phyloP scores from a whole-genome alignment of 2,329 filamentous ascomycete species.

The Diaporthe citriasiana region DNA sequence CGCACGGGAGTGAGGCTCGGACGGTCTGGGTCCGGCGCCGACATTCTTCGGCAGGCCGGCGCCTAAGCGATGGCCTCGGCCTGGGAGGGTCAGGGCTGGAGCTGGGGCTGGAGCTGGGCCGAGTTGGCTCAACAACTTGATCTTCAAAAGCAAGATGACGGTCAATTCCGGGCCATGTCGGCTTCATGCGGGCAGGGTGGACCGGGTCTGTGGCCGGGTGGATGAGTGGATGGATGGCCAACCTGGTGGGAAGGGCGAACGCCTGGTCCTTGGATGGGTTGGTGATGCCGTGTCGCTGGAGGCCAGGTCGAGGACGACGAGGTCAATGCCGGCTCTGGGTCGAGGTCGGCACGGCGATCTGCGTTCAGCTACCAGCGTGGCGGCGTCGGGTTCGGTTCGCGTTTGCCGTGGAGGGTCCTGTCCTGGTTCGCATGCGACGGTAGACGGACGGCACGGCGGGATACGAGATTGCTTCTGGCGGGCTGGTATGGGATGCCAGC shows the following conservation, averaged over 20 bases:
- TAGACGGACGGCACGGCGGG: slow-evolving; percentile 3
- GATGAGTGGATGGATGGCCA: background rate
- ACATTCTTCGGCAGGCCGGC: slow-evolving; percentile 46
- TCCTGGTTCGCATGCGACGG: slow-evolving; percentile 24
- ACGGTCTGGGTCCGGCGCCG: slow-evolving; percentile 46
- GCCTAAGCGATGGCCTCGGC: slow-evolving; percentile 33
- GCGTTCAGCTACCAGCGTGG: slow-evolving; percentile 18
- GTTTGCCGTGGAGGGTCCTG: slow-evolving; percentile 28
- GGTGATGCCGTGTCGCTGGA: slow-evolving; percentile 6
- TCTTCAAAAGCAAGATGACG: slow-evolving; percentile 44
- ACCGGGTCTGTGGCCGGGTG: slow-evolving; percentile 12
- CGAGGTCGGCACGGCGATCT: slow-evolving; percentile 23
- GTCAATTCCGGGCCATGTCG: slow-evolving; percentile 51
- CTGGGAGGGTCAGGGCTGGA: slow-evolving; percentile 17
- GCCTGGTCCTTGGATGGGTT: slow-evolving; percentile 4
- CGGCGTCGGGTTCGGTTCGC: slow-evolving; percentile 15
- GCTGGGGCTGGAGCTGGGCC: slow-evolving; percentile 16
- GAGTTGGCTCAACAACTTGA: slow-evolving; percentile 39
- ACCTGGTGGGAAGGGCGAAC: background rate
- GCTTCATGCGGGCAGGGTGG: slow-evolving; percentile 47
- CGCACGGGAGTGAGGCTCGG: slow-evolving; percentile 54
- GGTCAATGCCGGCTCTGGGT: slow-evolving; percentile 25
- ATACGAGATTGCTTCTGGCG: slow-evolving; percentile 21
- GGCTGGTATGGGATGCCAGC: slow-evolving; percentile 13
- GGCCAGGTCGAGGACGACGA: slow-evolving; percentile 26